Evolutionary conservation across 2,329 filamentous ascomycete genomes (phyloP), one percentile per base, ranked within the genome.

Genomic region (Colletotrichum magnum): DNA sequence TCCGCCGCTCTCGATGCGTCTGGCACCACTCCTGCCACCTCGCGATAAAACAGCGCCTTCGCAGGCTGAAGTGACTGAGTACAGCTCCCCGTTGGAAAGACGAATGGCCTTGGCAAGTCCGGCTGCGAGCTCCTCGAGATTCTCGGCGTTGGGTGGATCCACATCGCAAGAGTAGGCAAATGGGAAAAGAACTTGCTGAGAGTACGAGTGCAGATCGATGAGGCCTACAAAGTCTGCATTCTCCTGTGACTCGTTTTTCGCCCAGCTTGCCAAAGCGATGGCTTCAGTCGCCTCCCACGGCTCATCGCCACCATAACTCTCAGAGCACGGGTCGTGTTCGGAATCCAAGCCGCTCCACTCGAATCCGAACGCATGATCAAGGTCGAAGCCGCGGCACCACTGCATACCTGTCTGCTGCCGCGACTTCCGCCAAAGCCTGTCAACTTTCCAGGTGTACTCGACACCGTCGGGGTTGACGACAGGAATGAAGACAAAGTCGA

Each of bases 351-450:
- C 64, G 16, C 52, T 64, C 94, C 95, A 98, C 74, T 93, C 89
- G 79, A 92, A 97, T 2, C 91, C 89, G 81, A 95, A 98, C 15
- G 92, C 89, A 72, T 94, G 93, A 76, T 98, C 95, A 16, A 99
- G 87, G 77, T 99, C 96, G 58, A 97, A 85, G 9, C 96, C 96
- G 6, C 88, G 90, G 78, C 96, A 99, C 80, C 95, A 95, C 16
- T 90, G 88, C 68, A 97, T 86, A 68, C 87, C 90, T 0, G 95
- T 98, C 58, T 90, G 87, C 77, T 98, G 95, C 57, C 94, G 87
- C 67, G 96, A 97, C 82, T 98, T 99, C 76, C 95, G 92, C 95
- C 95, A 99, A 0, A 99, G 85, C 7, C 96, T 91, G 79, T 99
- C 95, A 1, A 89, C 89, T 69, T 95, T 90, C 95, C 95, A 98